Conservation (phyloP, 345 rosid genomes). For the Viola odorata region DNA sequence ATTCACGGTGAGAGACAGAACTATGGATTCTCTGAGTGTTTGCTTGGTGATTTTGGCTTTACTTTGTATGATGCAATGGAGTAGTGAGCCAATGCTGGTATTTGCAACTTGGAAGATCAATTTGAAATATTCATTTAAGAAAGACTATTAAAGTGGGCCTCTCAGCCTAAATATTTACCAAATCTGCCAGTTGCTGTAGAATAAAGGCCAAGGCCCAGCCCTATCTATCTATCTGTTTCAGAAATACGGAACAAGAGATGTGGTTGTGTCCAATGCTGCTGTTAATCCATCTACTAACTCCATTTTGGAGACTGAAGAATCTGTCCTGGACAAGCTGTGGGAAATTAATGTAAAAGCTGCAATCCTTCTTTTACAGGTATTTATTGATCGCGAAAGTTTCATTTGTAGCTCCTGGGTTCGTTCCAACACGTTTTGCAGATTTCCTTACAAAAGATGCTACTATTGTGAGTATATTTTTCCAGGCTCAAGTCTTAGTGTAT, state of each 20-base stretch:
- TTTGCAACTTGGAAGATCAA: background rate
- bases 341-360: constrained; percentile 79
- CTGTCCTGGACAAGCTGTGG: constrained; percentile 81
- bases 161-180: background rate
- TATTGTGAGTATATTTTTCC: constrained; percentile 33
- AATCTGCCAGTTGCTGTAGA: too few species aligned
- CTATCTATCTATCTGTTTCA: constrained; percentile 32
- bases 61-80: too few species aligned
- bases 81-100: too few species aligned
- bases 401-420: constrained; percentile 73
- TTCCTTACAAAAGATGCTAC: constrained; percentile 43
- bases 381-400: background rate
- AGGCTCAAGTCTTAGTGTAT: too few species aligned
- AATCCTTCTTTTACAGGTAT: constrained; percentile 62
- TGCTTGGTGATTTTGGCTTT: too few species aligned
- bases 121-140: background rate
- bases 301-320: constrained; percentile 56
- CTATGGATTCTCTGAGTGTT: too few species aligned
- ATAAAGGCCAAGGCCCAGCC: too few species aligned
- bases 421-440: constrained; percentile 72
- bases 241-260: constrained; percentile 77
- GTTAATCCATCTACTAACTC: constrained; percentile 64
- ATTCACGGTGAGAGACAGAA: too few species aligned
- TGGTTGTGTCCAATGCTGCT: constrained; percentile 73
- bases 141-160: background rate